phyloP scores from a whole-genome alignment of 768 basidiomycete genomes.

The Amanita muscaria region DNA sequence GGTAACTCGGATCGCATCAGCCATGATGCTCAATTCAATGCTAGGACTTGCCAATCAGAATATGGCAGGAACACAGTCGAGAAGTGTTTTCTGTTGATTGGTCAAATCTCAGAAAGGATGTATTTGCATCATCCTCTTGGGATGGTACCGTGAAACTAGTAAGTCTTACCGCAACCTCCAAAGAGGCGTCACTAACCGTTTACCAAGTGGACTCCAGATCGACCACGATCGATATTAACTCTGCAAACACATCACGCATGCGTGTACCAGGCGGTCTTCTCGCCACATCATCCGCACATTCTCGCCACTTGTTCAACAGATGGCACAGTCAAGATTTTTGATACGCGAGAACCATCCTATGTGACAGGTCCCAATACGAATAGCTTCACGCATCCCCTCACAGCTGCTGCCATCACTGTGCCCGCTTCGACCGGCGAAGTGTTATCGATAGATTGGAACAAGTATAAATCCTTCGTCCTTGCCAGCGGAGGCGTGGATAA shows the following conservation, averaged over 20 bases:
- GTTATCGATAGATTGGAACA: slow-evolving; percentile 86
- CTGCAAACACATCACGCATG: slow-evolving; percentile 78
- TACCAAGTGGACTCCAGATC: slow-evolving; percentile 79
- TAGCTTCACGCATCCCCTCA: slow-evolving; percentile 56
- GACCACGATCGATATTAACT: slow-evolving; percentile 68
- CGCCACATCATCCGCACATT: slow-evolving; percentile 80
- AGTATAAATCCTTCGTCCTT: slow-evolving; percentile 71
- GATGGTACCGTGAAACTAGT: slow-evolving; percentile 84
- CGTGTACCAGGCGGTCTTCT: slow-evolving; percentile 87
- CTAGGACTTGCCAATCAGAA: slow-evolving; percentile 82
- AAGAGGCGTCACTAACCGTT: slow-evolving; percentile 3
- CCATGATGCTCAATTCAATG: not conserved
- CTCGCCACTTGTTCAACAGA: slow-evolving; percentile 82
- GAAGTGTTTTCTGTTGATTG: slow-evolving; percentile 95
- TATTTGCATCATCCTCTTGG: slow-evolving; percentile 85
- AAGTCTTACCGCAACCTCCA: not conserved
- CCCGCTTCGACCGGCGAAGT: slow-evolving; percentile 75
- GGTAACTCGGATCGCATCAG: slow-evolving; percentile 11
- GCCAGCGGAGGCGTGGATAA: slow-evolving; percentile 80
- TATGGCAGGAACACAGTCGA: slow-evolving; percentile 90
- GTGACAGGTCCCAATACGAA: slow-evolving; percentile 41
- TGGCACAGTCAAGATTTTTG: slow-evolving; percentile 79
- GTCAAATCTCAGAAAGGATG: slow-evolving; percentile 88
- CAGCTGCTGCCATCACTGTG: slow-evolving; percentile 65
- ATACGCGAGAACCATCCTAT: slow-evolving; percentile 61